Conservation (phyloP, 257 asterid species). For the Thymus quinquecostatus region DNA sequence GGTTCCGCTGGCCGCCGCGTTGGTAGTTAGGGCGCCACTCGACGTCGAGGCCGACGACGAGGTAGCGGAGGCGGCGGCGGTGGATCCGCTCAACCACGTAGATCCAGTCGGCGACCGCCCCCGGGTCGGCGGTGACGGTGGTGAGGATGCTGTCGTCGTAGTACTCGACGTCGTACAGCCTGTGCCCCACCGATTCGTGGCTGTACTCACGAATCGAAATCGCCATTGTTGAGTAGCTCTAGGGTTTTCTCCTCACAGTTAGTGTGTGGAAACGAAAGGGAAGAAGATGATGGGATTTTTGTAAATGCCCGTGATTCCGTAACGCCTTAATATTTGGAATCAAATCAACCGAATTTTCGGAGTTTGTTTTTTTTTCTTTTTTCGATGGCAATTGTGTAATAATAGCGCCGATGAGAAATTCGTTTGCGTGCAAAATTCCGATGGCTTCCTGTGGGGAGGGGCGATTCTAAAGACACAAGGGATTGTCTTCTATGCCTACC, state of each 20-base stretch:
- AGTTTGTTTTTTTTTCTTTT: too few relatives aligned
- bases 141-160: conserved; percentile 24
- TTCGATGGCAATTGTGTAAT: too few relatives aligned
- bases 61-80: conserved; percentile 30
- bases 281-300: background rate
- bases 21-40: conserved; percentile 42
- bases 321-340: too few relatives aligned
- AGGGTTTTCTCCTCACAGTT: background rate
- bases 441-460: too few relatives aligned
- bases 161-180: conserved; percentile 22
- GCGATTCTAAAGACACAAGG: too few relatives aligned
- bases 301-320: background rate
- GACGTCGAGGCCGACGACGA: conserved; percentile 46
- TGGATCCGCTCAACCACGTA: conserved; percentile 3
- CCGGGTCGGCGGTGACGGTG: conserved; percentile 36
- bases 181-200: too few relatives aligned
- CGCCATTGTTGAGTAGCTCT: conserved; percentile 1
- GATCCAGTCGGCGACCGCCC: conserved; percentile 33
- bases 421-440: too few relatives aligned
- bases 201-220: background rate
- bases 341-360: too few relatives aligned
- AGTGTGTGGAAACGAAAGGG: background rate
- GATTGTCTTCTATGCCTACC: too few relatives aligned
- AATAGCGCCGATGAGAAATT: too few relatives aligned
- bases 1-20: conserved; percentile 15